These are phyloP conservation scores for Panellus pusillus DNA, from an alignment of 768 basidiomycete species.

Conservation along the genomic window DNA sequence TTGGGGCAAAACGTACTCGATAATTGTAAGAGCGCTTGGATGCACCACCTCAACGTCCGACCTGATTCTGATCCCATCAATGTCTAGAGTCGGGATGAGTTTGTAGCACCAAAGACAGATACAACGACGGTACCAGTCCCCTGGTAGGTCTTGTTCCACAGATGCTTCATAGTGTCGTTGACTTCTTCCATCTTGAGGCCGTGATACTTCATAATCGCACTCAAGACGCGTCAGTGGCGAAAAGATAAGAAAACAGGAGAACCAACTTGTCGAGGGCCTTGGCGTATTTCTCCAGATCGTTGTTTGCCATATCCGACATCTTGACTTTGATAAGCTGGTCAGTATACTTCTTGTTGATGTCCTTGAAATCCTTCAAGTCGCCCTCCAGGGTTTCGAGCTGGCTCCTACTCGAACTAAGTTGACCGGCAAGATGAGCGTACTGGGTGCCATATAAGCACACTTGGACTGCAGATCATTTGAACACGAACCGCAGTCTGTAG, in stretches of 20 bases:
- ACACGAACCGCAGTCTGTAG: conserved; percentile 63
- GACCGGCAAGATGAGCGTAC: conserved; percentile 83
- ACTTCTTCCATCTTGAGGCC: conserved; percentile 98
- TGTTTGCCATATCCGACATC: conserved; percentile 98
- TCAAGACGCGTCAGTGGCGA: conserved; percentile 33
- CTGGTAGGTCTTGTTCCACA: conserved; percentile 99
- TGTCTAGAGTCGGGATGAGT: conserved; percentile 55
- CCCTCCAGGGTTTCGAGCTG: conserved; percentile 64
- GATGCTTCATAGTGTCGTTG: conserved; percentile 93
- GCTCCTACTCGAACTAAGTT: conserved; percentile 69
- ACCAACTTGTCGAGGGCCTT: conserved; percentile 95
- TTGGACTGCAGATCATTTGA: not conserved
- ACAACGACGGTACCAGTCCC: conserved; percentile 69
- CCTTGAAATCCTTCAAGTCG: conserved; percentile 84
- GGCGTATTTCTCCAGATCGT: conserved; percentile 94
- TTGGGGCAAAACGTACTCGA: conserved; percentile 54
- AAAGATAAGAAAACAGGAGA: not conserved
- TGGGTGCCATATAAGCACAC: conserved; percentile 29
- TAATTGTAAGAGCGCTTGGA: conserved; percentile 96
- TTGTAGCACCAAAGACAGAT: conserved; percentile 4
- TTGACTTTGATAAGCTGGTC: conserved; percentile 95
- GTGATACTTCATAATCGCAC: conserved; percentile 99
- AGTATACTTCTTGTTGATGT: conserved; percentile 82
- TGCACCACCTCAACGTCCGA: conserved; percentile 90
- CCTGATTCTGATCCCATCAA: conserved; percentile 94